phyloP scores from a whole-genome alignment of 768 basidiomycete species.

The Boletus insuetus region DNA sequence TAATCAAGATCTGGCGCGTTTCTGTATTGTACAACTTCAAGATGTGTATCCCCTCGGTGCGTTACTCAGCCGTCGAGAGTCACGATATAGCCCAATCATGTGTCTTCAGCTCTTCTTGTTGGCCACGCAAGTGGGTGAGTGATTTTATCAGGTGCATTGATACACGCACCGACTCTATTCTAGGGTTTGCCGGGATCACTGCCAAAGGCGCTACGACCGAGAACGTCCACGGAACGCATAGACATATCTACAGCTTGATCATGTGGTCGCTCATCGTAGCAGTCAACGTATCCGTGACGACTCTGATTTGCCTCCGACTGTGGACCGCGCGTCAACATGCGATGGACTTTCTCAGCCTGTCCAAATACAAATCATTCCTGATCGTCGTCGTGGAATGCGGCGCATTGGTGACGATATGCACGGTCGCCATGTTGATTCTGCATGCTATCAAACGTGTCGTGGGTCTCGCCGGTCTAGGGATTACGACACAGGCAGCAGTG shows the following conservation, averaged over 20 bases:
- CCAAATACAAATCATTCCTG: slow-evolving; percentile 17
- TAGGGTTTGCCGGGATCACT: slow-evolving; percentile 10
- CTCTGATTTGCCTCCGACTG: slow-evolving; percentile 14
- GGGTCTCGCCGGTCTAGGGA: slow-evolving; percentile 15
- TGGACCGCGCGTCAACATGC: slow-evolving; percentile 10
- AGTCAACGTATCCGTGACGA: slow-evolving; percentile 17
- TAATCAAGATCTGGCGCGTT: slow-evolving; percentile 24
- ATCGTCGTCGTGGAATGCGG: slow-evolving; percentile 23
- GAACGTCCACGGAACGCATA: background rate
- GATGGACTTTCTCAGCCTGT: background rate
- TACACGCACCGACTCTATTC: background rate
- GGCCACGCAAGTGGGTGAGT: slow-evolving; percentile 16
- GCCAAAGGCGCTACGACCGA: slow-evolving; percentile 8
- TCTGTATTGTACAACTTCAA: slow-evolving; percentile 15
- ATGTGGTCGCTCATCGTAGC: slow-evolving; percentile 18
- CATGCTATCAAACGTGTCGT: background rate
- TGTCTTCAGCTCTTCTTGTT: slow-evolving; percentile 12
- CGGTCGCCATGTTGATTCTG: slow-evolving; percentile 14
- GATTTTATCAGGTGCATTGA: background rate
- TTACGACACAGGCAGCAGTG: slow-evolving; percentile 22
- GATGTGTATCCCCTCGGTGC: slow-evolving; percentile 20
- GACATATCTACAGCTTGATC: slow-evolving; percentile 5
- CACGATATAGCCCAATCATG: background rate
- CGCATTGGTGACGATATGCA: slow-evolving; percentile 15
- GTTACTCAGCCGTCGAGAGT: background rate